Evolutionary conservation across 2,329 filamentous ascomycete genomes (phyloP).

Genomic region (Curvularia verruculosa): DNA sequence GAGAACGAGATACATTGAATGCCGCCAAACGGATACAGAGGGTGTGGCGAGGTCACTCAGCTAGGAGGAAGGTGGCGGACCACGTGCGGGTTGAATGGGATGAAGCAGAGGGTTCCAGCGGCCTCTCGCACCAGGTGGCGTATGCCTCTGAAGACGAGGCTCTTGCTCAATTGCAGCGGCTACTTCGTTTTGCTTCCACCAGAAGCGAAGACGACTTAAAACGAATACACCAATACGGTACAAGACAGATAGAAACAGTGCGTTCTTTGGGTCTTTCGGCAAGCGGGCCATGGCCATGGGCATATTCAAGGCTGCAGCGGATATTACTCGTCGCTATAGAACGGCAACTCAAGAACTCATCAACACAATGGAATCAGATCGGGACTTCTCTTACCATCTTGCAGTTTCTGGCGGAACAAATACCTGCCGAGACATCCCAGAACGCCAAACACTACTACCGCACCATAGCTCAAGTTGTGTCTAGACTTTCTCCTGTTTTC

Average conservation of each 20-base stretch:
- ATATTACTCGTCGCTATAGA: constrained; percentile 47
- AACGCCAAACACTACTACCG: constrained; percentile 42
- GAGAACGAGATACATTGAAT: constrained; percentile 76
- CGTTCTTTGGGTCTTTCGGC: constrained; percentile 29
- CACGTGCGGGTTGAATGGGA: constrained; percentile 53
- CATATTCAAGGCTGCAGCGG: constrained; percentile 51
- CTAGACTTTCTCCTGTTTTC: constrained; percentile 18
- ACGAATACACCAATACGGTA: constrained; percentile 50
- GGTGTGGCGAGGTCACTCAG: constrained; percentile 78
- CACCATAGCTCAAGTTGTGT: constrained; percentile 37
- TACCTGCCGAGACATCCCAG: constrained; percentile 43
- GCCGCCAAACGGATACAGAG: constrained; percentile 77
- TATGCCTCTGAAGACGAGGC: constrained; percentile 50
- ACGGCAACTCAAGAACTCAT: constrained; percentile 22
- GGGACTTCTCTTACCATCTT: constrained; percentile 30
- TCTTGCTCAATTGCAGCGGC: constrained; percentile 49
- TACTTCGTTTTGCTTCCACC: constrained; percentile 53
- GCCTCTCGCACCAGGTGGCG: constrained; percentile 17
- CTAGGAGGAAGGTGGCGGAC: constrained; percentile 64
- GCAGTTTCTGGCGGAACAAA: constrained; percentile 40
- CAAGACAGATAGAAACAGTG: constrained; percentile 44
- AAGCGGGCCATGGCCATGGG: constrained; percentile 48
- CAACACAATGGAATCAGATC: constrained; percentile 17
- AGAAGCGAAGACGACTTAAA: constrained; percentile 47
- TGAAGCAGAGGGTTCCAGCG: constrained; percentile 31